A percentile compares a stretch with the other conserved stretches of the same genome.
These are phyloP conservation scores for Avena sativa DNA, from an alignment of 176 grass and related monocot genomes.

Conservation along the genomic window DNA sequence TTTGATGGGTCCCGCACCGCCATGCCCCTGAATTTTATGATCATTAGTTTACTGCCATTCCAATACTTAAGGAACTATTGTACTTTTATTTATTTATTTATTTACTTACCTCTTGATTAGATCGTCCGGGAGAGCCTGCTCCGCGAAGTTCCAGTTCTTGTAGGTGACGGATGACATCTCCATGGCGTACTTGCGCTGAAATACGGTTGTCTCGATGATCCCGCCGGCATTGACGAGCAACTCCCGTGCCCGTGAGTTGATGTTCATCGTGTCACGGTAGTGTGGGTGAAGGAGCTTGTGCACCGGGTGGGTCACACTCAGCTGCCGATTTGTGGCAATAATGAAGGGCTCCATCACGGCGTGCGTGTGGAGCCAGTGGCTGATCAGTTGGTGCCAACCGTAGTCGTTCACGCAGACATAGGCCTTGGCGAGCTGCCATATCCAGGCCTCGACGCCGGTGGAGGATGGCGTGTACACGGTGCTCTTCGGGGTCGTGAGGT, in stretches of 20 bases:
- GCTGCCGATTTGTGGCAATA: conserved; percentile 54
- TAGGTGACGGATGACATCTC: conserved; percentile 44
- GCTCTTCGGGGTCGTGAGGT: neutral
- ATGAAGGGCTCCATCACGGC: conserved; percentile 36
- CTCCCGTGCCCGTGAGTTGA: conserved; percentile 51
- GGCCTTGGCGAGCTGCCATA: conserved; percentile 39
- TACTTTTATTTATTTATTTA: too few relatives aligned
- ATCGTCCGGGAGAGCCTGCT: conserved; percentile 54
- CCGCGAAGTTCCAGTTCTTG: conserved; percentile 54
- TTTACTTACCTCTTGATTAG: conserved; percentile 42
- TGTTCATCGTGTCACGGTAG: conserved; percentile 59
- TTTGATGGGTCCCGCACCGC: conserved; percentile 21
- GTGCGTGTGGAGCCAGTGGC: too few relatives aligned
- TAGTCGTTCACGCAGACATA: conserved; percentile 56
- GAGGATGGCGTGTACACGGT: neutral
- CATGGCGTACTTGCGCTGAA: conserved; percentile 45
- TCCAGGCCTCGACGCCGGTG: conserved; percentile 27
- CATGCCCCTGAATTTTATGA: conserved; percentile 4
- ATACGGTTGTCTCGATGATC: conserved; percentile 51
- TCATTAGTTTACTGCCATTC: neutral
- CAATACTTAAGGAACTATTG: neutral
- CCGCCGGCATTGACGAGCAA: conserved; percentile 46
- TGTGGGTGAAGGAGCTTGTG: conserved; percentile 58
- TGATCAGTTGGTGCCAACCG: too few relatives aligned
- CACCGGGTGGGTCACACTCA: conserved; percentile 49